These are phyloP conservation scores for Pseudogymnoascus pannorum DNA, from an alignment of 2,329 filamentous ascomycete species.

Conservation along the genomic window DNA sequence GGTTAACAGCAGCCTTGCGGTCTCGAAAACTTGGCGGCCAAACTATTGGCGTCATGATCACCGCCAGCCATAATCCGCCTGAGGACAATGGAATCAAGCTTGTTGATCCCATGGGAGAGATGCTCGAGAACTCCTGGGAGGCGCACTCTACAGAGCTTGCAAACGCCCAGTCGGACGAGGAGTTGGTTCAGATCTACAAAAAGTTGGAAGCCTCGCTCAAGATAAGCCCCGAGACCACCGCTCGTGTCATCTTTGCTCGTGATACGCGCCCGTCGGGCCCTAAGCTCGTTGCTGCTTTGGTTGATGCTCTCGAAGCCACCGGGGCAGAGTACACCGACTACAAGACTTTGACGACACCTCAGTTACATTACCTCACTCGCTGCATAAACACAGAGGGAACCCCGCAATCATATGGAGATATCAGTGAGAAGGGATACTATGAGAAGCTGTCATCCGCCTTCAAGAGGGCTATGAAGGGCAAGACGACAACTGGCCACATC, in stretches of 20 bases:
- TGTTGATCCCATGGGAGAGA: slow-evolving; percentile 95
- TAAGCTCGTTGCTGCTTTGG: slow-evolving; percentile 69
- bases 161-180: slow-evolving; percentile 70
- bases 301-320: slow-evolving; percentile 70
- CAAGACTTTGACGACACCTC: slow-evolving; percentile 91
- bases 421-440: slow-evolving; percentile 90
- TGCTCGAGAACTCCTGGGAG: slow-evolving; percentile 97
- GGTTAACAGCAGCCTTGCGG: slow-evolving; percentile 78
- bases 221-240: slow-evolving; percentile 62
- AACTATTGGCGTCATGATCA: slow-evolving; percentile 95
- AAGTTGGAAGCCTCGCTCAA: slow-evolving; percentile 67
- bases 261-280: slow-evolving; percentile 92
- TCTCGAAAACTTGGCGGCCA: slow-evolving; percentile 85
- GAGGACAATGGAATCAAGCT: slow-evolving; percentile 91
- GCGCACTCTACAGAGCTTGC: slow-evolving; percentile 79
- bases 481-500: slow-evolving; percentile 65
- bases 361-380: slow-evolving; percentile 92
- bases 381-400: slow-evolving; percentile 90
- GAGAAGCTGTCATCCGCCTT: slow-evolving; percentile 84
- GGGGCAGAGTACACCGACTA: slow-evolving; percentile 72
- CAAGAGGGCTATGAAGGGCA: slow-evolving; percentile 70
- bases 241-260: slow-evolving; percentile 79
- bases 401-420: slow-evolving; percentile 77
- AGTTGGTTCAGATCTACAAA: slow-evolving; percentile 69
- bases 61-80: slow-evolving; percentile 85